Conservation (phyloP, 805 yeast species). For the Candida broadrunensis region DNA sequence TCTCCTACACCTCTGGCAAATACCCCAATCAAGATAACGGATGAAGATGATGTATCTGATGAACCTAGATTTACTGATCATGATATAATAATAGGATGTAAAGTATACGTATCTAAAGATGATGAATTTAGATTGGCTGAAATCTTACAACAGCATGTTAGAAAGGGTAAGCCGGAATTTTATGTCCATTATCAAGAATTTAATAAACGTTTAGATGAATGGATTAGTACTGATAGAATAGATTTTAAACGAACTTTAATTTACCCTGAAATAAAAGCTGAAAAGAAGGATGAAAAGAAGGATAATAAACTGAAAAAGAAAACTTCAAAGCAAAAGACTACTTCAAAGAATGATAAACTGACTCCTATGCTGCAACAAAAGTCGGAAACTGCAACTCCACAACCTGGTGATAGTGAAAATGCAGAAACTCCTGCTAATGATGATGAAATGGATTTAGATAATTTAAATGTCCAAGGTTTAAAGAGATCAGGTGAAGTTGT, state of each 20-base stretch:
- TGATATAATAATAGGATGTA: constrained; percentile 72
- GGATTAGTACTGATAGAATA: constrained; percentile 75
- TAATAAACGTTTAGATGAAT: constrained; percentile 95
- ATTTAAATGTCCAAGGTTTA: constrained; percentile 81
- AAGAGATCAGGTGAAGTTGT: constrained; percentile 65
- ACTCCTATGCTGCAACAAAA: constrained; percentile 1
- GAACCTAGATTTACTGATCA: constrained; percentile 26
- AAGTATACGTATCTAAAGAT: constrained; percentile 78
- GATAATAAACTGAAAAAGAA: constrained; percentile 19
- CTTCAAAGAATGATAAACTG: constrained; percentile 14
- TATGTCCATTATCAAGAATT: constrained; percentile 94
- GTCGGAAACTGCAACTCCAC: constrained; percentile 18
- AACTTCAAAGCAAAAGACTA: constrained; percentile 15
- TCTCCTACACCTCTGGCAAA: constrained; percentile 8
- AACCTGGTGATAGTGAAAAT: constrained; percentile 20
- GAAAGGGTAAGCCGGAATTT: constrained; percentile 74
- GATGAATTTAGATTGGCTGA: constrained; percentile 81
- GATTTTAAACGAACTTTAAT: constrained; percentile 68
- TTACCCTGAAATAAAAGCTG: constrained; percentile 60
- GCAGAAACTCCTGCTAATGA: constrained; percentile 29
- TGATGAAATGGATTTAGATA: constrained; percentile 82
- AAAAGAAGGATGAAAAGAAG: constrained; percentile 42
- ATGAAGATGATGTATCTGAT: background rate
- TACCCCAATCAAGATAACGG: constrained; percentile 11
- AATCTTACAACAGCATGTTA: constrained; percentile 68